A percentile compares a stretch with the other conserved stretches of the same genome.
phyloP scores from a whole-genome alignment of 1,284 basidiomycete species.

The Apiotrichum akiyoshidainum region DNA sequence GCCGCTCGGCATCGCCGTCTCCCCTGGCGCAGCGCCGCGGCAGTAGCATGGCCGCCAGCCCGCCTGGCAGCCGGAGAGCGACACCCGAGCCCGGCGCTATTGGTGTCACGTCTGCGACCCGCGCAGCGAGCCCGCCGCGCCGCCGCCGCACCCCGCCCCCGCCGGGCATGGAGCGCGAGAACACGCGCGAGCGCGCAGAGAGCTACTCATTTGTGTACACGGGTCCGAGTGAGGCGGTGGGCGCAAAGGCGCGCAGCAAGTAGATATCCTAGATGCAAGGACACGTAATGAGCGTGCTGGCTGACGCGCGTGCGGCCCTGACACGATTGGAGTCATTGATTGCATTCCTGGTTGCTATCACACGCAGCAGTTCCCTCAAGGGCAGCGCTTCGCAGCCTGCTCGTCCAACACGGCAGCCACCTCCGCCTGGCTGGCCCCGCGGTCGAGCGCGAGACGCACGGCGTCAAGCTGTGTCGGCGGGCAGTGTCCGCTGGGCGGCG shows the following conservation, averaged over 20 bases:
- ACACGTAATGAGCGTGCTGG: no score
- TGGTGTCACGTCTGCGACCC: neutral
- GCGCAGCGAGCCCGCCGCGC: neutral
- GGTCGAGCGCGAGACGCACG: neutral
- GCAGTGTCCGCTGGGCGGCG: constrained; percentile 16
- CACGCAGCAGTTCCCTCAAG: neutral
- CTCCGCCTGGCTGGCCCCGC: neutral
- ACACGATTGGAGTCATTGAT: no score
- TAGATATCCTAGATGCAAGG: neutral
- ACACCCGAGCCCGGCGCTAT: constrained; percentile 2
- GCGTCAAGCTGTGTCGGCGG: constrained; percentile 10
- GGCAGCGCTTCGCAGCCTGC: constrained; percentile 3
- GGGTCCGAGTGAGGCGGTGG: constrained; percentile 13
- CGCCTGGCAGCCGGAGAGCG: neutral
- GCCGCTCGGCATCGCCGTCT: neutral
- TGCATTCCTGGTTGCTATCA: no score
- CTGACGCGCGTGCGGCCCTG: no score
- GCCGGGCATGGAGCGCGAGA: neutral
- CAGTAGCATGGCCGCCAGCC: constrained; percentile 1
- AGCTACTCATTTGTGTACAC: constrained; percentile 17
- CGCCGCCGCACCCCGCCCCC: constrained; percentile 4
- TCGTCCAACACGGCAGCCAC: neutral
- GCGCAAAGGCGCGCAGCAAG: constrained; percentile 2
- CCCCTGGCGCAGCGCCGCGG: neutral
- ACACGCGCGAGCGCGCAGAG: constrained; percentile 14